Evolutionary conservation across 2,329 filamentous ascomycete genomes (phyloP).

Genomic region (Apiospora arundinis): DNA sequence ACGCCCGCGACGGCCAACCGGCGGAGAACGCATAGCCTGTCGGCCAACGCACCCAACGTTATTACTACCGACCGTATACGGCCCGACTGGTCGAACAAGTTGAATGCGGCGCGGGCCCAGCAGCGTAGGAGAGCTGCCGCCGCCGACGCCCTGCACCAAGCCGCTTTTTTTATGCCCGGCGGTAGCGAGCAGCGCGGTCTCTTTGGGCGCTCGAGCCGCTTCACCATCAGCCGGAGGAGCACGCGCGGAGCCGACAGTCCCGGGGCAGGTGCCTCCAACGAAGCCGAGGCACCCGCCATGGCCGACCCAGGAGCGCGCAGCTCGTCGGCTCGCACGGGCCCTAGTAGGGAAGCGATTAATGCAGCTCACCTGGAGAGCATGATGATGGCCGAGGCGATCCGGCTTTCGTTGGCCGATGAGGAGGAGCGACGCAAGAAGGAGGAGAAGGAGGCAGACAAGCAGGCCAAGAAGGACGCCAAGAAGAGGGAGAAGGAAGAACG

Average conservation of each 20-base stretch:
- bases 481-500: conserved; percentile 84
- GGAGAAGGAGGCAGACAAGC: conserved; percentile 81
- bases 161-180: conserved; percentile 86
- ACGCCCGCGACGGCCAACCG: conserved; percentile 45
- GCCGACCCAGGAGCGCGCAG: conserved; percentile 43
- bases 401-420: conserved; percentile 87
- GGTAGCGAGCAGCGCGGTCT: conserved; percentile 54
- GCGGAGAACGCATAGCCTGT: conserved; percentile 66
- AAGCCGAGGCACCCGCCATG: conserved; percentile 33
- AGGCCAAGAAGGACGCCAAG: conserved; percentile 87
- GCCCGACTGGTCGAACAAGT: conserved; percentile 92
- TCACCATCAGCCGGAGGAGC: conserved; percentile 60
- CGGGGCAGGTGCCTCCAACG: conserved; percentile 26
- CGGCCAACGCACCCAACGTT: conserved; percentile 82
- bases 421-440: conserved; percentile 89
- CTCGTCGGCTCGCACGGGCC: conserved; percentile 37
- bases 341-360: conserved; percentile 38
- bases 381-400: conserved; percentile 98
- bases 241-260: conserved; percentile 41
- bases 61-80: conserved; percentile 92
- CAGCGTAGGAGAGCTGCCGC: conserved; percentile 87
- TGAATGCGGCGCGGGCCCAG: conserved; percentile 83
- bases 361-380: conserved; percentile 85
- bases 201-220: conserved; percentile 52
- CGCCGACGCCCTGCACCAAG: conserved; percentile 91